Percentiles rank a stretch among this genome's conserved stretches.
These are phyloP conservation scores for Annulohypoxylon maeteangense DNA, from an alignment of 495 filamentous ascomycete species.

Conservation along the genomic window DNA sequence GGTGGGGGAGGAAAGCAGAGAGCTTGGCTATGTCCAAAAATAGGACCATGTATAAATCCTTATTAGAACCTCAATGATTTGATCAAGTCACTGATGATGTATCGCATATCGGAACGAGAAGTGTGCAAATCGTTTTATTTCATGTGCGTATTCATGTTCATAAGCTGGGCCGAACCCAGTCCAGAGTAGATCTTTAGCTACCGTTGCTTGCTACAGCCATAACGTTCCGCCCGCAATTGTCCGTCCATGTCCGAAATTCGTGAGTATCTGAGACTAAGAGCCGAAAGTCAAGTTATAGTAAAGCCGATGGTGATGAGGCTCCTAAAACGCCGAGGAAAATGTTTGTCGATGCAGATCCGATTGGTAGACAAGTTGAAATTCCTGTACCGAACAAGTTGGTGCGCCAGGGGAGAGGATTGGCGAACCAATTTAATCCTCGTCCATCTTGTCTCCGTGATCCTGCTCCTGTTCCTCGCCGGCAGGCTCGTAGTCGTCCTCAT, in stretches of 20 bases:
- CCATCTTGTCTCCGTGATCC: constrained; percentile 60
- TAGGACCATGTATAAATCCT: background rate
- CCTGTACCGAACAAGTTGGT: constrained; percentile 27
- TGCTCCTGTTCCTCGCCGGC: constrained; percentile 46
- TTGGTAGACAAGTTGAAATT: constrained; percentile 19
- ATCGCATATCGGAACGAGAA: background rate
- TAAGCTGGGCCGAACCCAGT: constrained; percentile 5
- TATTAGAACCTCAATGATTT: background rate
- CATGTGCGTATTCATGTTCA: constrained; percentile 22
- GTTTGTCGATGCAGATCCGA: constrained; percentile 19
- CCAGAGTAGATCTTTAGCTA: constrained; percentile 17
- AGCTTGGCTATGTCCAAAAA: background rate
- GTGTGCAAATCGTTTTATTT: constrained; percentile 32
- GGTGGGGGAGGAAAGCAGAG: background rate
- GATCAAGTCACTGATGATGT: background rate
- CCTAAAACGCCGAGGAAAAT: constrained; percentile 19
- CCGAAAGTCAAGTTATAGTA: constrained; percentile 7
- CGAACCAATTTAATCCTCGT: constrained; percentile 53
- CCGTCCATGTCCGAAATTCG: constrained; percentile 18
- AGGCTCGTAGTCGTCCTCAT: constrained; percentile 73
- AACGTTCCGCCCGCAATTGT: constrained; percentile 11
- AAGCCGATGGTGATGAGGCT: constrained; percentile 8
- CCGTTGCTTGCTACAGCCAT: constrained; percentile 9
- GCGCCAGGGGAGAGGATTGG: background rate
- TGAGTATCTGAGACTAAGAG: constrained; percentile 19